Evolutionary conservation across 129 eudicot species (phyloP).

Genomic region (Pulicaria dysenterica): DNA sequence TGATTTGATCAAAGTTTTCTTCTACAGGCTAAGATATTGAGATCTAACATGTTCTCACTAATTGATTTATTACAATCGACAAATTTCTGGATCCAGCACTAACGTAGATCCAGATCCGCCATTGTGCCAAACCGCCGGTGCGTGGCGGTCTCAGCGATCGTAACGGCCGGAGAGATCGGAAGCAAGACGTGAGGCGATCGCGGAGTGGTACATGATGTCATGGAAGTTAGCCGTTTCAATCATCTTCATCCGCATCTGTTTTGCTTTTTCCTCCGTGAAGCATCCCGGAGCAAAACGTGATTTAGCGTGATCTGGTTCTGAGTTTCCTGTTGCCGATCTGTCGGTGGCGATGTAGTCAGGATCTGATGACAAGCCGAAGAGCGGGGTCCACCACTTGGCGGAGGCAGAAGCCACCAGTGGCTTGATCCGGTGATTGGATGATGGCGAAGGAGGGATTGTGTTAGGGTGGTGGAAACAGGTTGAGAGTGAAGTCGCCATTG

Average conservation of each 20-base stretch:
- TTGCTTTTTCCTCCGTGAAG: slow-evolving; percentile 64
- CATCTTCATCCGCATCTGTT: slow-evolving; percentile 50
- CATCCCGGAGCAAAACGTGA: slow-evolving; percentile 49
- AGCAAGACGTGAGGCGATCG: slow-evolving; percentile 63
- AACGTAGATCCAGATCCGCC: slow-evolving; percentile 18
- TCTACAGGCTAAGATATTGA: slow-evolving; percentile 1
- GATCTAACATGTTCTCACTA: slow-evolving; percentile 9
- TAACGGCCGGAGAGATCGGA: slow-evolving; percentile 42
- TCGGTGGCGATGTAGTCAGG: slow-evolving; percentile 54
- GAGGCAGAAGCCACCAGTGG: slow-evolving; percentile 35
- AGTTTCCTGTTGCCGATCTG: not conserved
- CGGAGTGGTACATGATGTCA: slow-evolving; percentile 60
- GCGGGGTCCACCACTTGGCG: slow-evolving; percentile 62
- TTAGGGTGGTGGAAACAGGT: slow-evolving; percentile 37
- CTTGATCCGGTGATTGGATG: slow-evolving; percentile 15
- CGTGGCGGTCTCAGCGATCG: slow-evolving; percentile 27
- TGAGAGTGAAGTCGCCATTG: slow-evolving; percentile 49
- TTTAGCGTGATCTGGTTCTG: slow-evolving; percentile 24
- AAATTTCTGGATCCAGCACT: slow-evolving; percentile 21
- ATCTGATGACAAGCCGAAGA: slow-evolving; percentile 55
- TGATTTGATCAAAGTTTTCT: slow-evolving; percentile 9
- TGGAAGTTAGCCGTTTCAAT: slow-evolving; percentile 40
- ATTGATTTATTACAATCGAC: slow-evolving; percentile 26
- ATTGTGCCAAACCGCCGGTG: not conserved
- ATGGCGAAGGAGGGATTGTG: slow-evolving; percentile 25